phyloP scores from a whole-genome alignment of 78 protist genomes.

The Salpingoeca rosetta region DNA sequence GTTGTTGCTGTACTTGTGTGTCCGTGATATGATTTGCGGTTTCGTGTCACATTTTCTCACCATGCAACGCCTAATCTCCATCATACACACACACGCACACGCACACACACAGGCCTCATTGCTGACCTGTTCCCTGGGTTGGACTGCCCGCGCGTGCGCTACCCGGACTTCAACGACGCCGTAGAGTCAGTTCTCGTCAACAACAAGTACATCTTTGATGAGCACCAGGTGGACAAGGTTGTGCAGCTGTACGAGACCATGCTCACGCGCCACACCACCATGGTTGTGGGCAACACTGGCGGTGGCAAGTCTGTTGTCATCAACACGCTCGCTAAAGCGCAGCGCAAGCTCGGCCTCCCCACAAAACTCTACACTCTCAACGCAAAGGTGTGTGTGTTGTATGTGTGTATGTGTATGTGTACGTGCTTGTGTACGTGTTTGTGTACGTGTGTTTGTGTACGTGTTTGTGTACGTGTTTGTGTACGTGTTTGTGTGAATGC shows the following conservation, averaged over 20 bases:
- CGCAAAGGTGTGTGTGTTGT: no score
- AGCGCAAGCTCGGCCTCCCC: constrained; percentile 26
- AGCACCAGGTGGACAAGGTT: constrained; percentile 70
- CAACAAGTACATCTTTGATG: background rate
- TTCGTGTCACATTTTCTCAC: no score
- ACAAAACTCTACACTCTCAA: constrained; percentile 58
- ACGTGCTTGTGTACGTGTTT: no score
- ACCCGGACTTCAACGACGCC: constrained; percentile 39
- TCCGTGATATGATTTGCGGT: no score
- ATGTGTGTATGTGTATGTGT: no score
- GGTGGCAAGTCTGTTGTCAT: constrained; percentile 81
- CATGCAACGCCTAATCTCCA: no score
- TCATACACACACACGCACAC: no score
- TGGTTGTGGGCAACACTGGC: constrained; percentile 90
- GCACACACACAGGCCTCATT: constrained; percentile 66
- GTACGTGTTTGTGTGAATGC: no score
- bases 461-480: no score
- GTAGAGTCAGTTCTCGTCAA: constrained; percentile 6
- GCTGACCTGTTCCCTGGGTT: constrained; percentile 69
- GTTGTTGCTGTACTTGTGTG: no score
- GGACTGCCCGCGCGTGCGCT: constrained; percentile 36
- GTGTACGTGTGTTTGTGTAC: no score
- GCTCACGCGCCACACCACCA: constrained; percentile 73
- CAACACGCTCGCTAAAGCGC: constrained; percentile 52
- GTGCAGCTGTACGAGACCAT: constrained; percentile 84